Base-by-base conservation (phyloP, 768 basidiomycete species). In the Suillus americanus region DNA sequence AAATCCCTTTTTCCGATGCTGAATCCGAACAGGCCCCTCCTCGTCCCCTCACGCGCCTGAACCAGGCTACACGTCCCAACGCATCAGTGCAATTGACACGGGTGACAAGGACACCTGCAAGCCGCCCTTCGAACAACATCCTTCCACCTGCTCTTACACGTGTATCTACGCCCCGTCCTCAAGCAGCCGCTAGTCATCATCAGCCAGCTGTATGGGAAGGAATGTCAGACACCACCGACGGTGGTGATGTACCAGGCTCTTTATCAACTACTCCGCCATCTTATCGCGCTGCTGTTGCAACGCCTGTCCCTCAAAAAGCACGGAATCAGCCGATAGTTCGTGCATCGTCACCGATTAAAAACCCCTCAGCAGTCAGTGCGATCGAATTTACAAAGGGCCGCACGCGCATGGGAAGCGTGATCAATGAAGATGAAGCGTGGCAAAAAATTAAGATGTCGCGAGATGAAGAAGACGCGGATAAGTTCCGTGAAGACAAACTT, bases 371-470 rank as follows among this genome's bases (percentile, higher is more conserved):
- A 51, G 35, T 67, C 61, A 41, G 66, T 62, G 65, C 67, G 56
- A 43, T 25, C 10, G 57, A 59, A 40, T 30, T 28, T 28, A 7
- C 57, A 30, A 70, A 69, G 65, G 63, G 69, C 25, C 73, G 80
- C 56, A 81, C 79, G 66, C 80, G 81, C 33, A 82, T 77, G 67
- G 82, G 79, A 14, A 85, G 79, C 67, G 77, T 81, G n/a, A 75
- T 87, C 23, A 87, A 90, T 69, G 86, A 89, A 71, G 86, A 89
- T 62, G 89, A 91, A 64, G 89, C 89, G 0, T 94, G 91, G 90
- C 87, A 87, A 68, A 91, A 87, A 66, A 87, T 92, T 40, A 82
- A 84, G 71, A 85, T 89, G 81, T 82, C 85, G 54, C 85, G 85
- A 69, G 86, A 91, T 67, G 89, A 93, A 71, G 79, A 83, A 68